These are phyloP conservation scores for Calvatia gigantea DNA, from an alignment of 768 basidiomycete genomes.

Conservation along the genomic window DNA sequence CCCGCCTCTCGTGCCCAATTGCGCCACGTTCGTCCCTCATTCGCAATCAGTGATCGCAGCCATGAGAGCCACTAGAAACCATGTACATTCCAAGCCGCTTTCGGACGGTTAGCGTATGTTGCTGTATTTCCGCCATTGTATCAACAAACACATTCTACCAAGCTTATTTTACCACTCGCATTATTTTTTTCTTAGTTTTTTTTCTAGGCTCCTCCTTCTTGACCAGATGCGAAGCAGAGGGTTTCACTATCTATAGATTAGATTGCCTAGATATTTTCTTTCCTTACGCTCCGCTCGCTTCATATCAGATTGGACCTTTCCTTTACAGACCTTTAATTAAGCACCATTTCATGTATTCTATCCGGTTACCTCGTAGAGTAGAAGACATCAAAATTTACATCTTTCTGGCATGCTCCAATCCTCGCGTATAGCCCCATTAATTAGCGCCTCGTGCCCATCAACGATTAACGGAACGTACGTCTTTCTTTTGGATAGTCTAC, in stretches of 20 bases:
- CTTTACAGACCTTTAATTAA: background rate
- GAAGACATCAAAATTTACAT: background rate
- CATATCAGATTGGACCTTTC: background rate
- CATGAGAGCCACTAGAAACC: background rate
- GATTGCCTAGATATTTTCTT: background rate
- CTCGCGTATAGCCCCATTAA: too few species aligned
- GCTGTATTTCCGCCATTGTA: background rate
- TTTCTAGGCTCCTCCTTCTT: background rate
- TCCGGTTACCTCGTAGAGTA: background rate
- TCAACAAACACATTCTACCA: background rate
- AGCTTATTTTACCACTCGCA: background rate
- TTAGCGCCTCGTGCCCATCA: too few species aligned
- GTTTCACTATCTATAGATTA: background rate
- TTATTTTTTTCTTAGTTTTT: background rate
- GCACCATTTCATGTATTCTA: background rate
- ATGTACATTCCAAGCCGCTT: background rate
- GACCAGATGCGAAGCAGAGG: background rate
- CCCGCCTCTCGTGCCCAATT: constrained; percentile 15
- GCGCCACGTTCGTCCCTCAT: constrained; percentile 20
- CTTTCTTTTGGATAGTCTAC: background rate
- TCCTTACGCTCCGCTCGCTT: background rate
- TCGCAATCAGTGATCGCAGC: constrained; percentile 11
- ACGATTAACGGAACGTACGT: too few species aligned
- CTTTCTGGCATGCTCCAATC: too few species aligned
- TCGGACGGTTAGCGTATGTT: background rate